Percentiles rank a stretch among this genome's conserved stretches.
Evolutionary conservation across 2,329 filamentous ascomycete species (phyloP).

Genomic region (Epichloe festucae): DNA sequence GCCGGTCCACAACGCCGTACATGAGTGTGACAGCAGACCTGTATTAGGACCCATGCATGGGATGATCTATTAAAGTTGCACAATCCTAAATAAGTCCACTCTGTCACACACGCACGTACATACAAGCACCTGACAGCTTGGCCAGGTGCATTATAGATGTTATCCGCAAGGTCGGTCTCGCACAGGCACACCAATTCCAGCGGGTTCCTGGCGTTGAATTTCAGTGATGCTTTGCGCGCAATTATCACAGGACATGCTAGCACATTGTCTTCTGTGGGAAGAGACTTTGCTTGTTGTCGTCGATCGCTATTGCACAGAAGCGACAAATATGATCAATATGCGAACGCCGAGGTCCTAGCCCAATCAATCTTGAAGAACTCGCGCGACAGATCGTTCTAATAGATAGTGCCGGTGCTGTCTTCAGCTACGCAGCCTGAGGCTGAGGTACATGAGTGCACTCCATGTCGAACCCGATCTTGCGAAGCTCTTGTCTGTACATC

Average conservation of each 20-base stretch:
- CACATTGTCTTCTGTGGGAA: not conserved
- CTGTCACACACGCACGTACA: slow-evolving; percentile 2
- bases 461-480: too few relatives aligned
- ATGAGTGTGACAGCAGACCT: not conserved
- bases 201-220: not conserved
- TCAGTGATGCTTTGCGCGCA: not conserved
- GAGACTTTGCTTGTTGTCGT: not conserved
- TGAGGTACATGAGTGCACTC: too few relatives aligned
- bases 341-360: not conserved
- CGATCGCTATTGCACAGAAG: not conserved
- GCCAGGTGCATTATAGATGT: not conserved
- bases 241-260: not conserved
- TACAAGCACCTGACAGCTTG: not conserved
- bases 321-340: not conserved
- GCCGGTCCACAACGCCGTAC: not conserved
- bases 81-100: not conserved
- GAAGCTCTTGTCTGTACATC: too few relatives aligned
- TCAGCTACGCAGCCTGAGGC: too few relatives aligned
- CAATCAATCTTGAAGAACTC: not conserved
- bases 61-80: not conserved
- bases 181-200: not conserved
- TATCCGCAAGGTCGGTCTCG: not conserved
- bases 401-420: too few relatives aligned
- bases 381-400: too few relatives aligned
- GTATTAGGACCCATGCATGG: not conserved